phyloP scores from a whole-genome alignment of 192 early-diverging fungal species.

The Spizellomyces sp. region DNA sequence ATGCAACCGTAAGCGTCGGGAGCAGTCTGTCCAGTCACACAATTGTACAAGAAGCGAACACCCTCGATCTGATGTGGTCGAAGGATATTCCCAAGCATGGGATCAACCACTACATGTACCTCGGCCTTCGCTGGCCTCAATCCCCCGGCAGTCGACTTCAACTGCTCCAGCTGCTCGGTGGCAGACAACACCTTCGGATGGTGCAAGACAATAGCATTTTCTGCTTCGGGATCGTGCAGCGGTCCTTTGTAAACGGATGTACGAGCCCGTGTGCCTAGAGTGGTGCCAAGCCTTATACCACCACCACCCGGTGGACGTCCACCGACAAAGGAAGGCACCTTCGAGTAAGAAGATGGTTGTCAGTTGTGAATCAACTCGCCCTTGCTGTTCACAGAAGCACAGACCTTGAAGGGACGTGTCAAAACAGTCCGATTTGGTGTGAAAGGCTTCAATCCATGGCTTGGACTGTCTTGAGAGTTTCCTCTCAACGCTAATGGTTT shows the following conservation, averaged over 20 bases:
- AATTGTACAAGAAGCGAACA: constrained; percentile 93
- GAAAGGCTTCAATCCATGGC: background rate
- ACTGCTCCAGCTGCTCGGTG: constrained; percentile 46
- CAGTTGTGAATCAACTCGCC: background rate
- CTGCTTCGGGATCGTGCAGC: constrained; percentile 80
- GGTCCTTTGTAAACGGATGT: constrained; percentile 54
- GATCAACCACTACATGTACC: constrained; percentile 67
- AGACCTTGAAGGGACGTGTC: background rate
- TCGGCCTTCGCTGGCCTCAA: constrained; percentile 32
- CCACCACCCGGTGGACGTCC: constrained; percentile 19
- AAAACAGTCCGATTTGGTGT: background rate
- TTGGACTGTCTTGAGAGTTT: background rate
- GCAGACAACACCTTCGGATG: constrained; percentile 66
- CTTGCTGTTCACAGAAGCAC: background rate
- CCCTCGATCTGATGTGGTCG: constrained; percentile 98
- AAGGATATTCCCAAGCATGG: constrained; percentile 77
- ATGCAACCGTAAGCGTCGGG: constrained; percentile 89
- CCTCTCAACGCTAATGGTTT: background rate
- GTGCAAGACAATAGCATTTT: constrained; percentile 85
- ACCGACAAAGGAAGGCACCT: constrained; percentile 21
- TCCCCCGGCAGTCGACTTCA: constrained; percentile 27
- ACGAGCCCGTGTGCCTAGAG: constrained; percentile 67
- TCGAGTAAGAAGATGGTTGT: background rate
- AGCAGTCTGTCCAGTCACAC: constrained; percentile 79
- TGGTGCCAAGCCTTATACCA: constrained; percentile 29